These are phyloP conservation scores for Malassezia caprae DNA, from an alignment of 1,284 basidiomycete genomes.

Conservation along the genomic window DNA sequence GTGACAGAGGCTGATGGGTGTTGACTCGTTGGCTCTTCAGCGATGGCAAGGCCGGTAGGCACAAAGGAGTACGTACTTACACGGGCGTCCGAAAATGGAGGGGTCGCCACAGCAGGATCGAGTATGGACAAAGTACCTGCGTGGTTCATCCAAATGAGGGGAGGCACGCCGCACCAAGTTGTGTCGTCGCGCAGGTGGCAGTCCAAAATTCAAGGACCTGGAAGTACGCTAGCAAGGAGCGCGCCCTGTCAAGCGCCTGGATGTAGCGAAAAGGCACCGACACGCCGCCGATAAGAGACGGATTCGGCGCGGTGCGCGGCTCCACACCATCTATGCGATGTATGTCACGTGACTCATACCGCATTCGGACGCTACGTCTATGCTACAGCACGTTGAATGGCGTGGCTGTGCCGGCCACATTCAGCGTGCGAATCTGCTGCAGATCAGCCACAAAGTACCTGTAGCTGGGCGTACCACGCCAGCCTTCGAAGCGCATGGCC, in stretches of 20 bases:
- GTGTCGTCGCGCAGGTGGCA: neutral
- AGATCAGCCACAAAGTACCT: neutral
- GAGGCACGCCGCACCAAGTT: neutral
- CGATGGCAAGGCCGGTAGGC: neutral
- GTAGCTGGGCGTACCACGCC: constrained; percentile 9
- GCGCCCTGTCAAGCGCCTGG: neutral
- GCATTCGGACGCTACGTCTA: neutral
- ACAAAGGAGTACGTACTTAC: neutral
- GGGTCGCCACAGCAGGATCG: neutral
- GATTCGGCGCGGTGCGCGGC: neutral
- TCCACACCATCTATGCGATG: neutral
- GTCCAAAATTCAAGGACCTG: neutral
- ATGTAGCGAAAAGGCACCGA: neutral
- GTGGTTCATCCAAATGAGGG: neutral
- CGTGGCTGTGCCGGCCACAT: neutral
- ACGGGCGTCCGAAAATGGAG: neutral
- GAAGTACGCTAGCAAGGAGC: neutral
- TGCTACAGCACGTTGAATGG: neutral
- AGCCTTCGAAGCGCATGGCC: constrained; percentile 9
- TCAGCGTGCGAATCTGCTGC: neutral
- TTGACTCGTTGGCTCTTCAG: neutral
- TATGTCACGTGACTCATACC: neutral
- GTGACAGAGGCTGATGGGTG: neutral
- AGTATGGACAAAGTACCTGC: neutral
- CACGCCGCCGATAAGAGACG: neutral